Base-by-base conservation (phyloP, 73 alveolate species). In the Paramecium tetraurelia region DNA sequence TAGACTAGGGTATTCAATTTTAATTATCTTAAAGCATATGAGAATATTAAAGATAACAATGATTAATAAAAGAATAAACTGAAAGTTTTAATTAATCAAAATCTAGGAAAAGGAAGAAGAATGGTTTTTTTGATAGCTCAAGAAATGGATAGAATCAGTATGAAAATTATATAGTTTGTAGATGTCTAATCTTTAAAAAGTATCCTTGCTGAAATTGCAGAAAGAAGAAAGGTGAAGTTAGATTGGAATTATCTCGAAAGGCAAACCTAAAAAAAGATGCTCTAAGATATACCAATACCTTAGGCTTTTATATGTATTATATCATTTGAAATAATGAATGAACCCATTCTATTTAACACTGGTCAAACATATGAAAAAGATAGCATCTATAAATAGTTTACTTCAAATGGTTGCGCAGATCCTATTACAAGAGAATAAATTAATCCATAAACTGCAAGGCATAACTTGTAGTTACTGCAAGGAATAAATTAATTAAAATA, bases 71-170 rank as follows among this genome's bases (percentile, higher is more conserved):
- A 71, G 11, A 35, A 35, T 33, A 71, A 71, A 71, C 35, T 71
- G 58, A 71, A 71, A 71, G 86, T 38, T 5, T 29, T 38, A 1
- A 71, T 71, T 6, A 9, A 71, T 33, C 21, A 35, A 38, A 75
- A 75, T 75, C 35, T 18, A 20, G 68, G 68, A 75, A 75, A 75
- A 75, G 87, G 43, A 38, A 75, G 10, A 41, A 36, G 69, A 75
- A 41, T 36, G 59, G 69, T 75, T n/a, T 36, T 38, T 20, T 33
- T 75, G 35, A 31, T 71, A 9, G 86, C 86, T 29, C 5, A 71
- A 33, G 59, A 35, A 71, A 71, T 71, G 86, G 86, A 71, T 33
- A 27, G 59, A 35, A 31, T 58, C n/a, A 71, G 86, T 71, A 71
- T 14, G 4, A 35, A 9, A 29, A 40, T 59, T 29, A 33, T 1